Conservation (phyloP, 345 rosid species). For the Eucalyptus sp. region DNA sequence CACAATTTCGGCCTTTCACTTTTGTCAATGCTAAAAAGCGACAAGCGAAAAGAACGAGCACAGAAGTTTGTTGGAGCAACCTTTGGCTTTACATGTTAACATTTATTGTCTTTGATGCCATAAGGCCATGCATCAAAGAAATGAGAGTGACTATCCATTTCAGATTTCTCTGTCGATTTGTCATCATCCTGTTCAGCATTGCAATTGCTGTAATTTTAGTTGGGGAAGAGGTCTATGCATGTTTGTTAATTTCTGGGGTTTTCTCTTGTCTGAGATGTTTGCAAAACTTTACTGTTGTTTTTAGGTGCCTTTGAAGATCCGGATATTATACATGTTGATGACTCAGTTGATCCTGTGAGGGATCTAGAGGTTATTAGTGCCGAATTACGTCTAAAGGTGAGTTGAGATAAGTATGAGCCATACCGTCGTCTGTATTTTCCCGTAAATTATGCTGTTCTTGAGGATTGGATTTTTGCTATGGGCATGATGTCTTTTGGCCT, state of each 20-base stretch:
- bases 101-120: not conserved
- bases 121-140: not conserved
- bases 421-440: not conserved
- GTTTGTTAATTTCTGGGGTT: not conserved
- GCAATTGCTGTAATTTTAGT: not conserved
- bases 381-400: constrained; percentile 83
- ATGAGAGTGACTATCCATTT: not conserved
- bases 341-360: constrained; percentile 86
- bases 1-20: not conserved
- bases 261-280: not conserved
- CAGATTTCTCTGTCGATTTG: not conserved
- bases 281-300: not conserved
- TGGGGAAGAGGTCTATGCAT: not conserved
- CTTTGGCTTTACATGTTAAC: not conserved
- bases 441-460: not conserved
- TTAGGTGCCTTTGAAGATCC: constrained; percentile 96
- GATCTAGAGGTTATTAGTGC: constrained; percentile 76
- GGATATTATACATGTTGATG: constrained; percentile 95
- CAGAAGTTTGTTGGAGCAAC: not conserved
- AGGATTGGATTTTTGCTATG: not conserved
- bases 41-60: not conserved
- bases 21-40: not conserved
- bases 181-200: not conserved
- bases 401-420: not conserved
- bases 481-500: not conserved